Conservation (phyloP, 2,329 filamentous ascomycete species). For the Elsinoe necatrix region DNA sequence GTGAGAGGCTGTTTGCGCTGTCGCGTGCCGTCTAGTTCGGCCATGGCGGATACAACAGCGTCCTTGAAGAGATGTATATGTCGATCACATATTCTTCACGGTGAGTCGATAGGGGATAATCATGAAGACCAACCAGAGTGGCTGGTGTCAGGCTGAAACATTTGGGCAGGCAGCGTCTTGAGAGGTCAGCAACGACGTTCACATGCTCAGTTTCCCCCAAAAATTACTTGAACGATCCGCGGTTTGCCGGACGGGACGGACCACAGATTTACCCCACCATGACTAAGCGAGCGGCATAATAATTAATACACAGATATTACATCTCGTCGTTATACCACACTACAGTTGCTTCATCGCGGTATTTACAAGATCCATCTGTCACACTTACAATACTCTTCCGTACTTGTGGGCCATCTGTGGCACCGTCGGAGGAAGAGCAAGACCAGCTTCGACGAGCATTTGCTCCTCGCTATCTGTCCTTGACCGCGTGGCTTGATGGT, state of each 20-base stretch:
- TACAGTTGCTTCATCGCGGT: no score
- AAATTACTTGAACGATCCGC: neutral
- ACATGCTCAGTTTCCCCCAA: neutral
- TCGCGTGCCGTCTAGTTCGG: slow-evolving; percentile 21
- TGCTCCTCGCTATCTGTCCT: slow-evolving; percentile 4
- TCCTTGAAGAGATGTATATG: neutral
- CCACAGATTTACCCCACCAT: neutral
- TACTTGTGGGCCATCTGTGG: slow-evolving; percentile 9
- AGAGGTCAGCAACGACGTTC: neutral
- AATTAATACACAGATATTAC: no score
- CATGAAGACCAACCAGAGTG: neutral
- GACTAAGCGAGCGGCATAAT: neutral
- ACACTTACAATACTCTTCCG: neutral
- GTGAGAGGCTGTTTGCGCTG: slow-evolving; percentile 21
- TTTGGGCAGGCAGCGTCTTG: neutral
- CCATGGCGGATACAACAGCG: neutral
- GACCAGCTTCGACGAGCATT: slow-evolving; percentile 2
- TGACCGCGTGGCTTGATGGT: neutral
- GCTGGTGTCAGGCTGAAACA: slow-evolving; percentile 8
- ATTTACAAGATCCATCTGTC: no score
- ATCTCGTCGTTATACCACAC: no score
- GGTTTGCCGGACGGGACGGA: neutral
- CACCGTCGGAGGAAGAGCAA: neutral
- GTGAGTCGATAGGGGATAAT: neutral
- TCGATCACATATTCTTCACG: neutral